Conservation (phyloP, 2,329 filamentous ascomycete species). For the Penicillium aurantiogriseum region DNA sequence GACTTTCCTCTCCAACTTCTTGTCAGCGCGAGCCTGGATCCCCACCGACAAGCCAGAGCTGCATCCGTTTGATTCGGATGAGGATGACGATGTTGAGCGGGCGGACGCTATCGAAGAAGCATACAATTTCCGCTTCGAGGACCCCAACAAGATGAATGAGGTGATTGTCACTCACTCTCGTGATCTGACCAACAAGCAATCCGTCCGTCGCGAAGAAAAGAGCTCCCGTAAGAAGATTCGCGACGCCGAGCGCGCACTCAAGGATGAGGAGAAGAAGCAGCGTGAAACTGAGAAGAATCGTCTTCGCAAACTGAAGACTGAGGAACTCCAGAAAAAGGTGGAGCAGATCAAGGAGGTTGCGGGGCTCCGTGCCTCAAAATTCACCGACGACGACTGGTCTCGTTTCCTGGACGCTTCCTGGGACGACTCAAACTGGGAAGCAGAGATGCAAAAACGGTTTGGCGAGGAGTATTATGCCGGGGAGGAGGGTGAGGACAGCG, state of each 20-base stretch:
- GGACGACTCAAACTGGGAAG: slow-evolving; percentile 86
- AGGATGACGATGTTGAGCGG: slow-evolving; percentile 69
- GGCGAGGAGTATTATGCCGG: slow-evolving; percentile 79
- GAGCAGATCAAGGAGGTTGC: slow-evolving; percentile 86
- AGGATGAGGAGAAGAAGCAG: slow-evolving; percentile 74
- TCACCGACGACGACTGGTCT: slow-evolving; percentile 77
- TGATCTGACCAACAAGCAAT: slow-evolving; percentile 76
- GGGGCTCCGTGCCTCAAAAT: slow-evolving; percentile 66
- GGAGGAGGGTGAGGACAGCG: slow-evolving; percentile 55
- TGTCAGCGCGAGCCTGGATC: slow-evolving; percentile 88
- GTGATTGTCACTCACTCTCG: slow-evolving; percentile 83
- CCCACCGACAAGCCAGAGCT: slow-evolving; percentile 65
- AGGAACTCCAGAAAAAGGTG: slow-evolving; percentile 85
- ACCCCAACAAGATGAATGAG: slow-evolving; percentile 84
- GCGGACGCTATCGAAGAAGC: slow-evolving; percentile 89
- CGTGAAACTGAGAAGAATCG: slow-evolving; percentile 78
- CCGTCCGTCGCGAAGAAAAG: slow-evolving; percentile 79
- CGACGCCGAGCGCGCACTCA: slow-evolving; percentile 72
- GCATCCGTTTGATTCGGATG: slow-evolving; percentile 87
- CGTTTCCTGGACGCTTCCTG: slow-evolving; percentile 82
- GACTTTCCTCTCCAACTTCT: slow-evolving; percentile 89
- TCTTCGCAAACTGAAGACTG: slow-evolving; percentile 81
- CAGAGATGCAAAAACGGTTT: slow-evolving; percentile 84
- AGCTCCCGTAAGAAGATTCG: slow-evolving; percentile 74
- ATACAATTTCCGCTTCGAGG: slow-evolving; percentile 95